Conservation (phyloP, 805 yeast genomes). For the Teunomyces gatunensis region DNA sequence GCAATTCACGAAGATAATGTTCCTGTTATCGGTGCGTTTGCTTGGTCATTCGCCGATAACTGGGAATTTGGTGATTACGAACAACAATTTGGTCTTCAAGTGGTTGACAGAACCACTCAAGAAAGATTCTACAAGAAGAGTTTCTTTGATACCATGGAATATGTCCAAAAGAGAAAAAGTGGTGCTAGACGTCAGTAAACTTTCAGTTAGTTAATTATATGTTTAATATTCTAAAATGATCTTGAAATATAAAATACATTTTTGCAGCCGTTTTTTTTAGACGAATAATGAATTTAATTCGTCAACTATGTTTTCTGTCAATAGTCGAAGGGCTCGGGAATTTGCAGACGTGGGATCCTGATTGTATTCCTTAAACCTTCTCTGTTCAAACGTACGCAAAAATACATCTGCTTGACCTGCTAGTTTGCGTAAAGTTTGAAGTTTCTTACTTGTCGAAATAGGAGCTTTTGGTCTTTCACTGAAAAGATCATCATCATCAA, state of each 20-base stretch:
- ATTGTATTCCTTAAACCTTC: neutral
- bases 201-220: neutral
- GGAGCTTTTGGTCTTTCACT: constrained; percentile 4
- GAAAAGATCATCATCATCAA: constrained; percentile 10
- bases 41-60: constrained; percentile 34
- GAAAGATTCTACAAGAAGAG: constrained; percentile 21
- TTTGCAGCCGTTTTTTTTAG: neutral
- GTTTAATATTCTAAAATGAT: too few relatives aligned
- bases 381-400: neutral
- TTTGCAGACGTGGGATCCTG: neutral
- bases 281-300: constrained; percentile 5
- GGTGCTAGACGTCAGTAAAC: neutral
- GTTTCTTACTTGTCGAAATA: constrained; percentile 1
- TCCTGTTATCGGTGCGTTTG: constrained; percentile 27
- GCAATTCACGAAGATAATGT: constrained; percentile 23
- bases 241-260: neutral
- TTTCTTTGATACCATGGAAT: constrained; percentile 3
- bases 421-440: neutral
- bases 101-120: constrained; percentile 24
- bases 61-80: constrained; percentile 29
- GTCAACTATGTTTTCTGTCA: constrained; percentile 6
- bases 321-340: constrained; percentile 2
- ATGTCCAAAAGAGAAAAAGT: neutral
- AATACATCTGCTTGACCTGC: neutral
- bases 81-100: constrained; percentile 22